Evolutionary conservation across 208 protist species (phyloP).

Genomic region (Strigomonas culicis): DNA sequence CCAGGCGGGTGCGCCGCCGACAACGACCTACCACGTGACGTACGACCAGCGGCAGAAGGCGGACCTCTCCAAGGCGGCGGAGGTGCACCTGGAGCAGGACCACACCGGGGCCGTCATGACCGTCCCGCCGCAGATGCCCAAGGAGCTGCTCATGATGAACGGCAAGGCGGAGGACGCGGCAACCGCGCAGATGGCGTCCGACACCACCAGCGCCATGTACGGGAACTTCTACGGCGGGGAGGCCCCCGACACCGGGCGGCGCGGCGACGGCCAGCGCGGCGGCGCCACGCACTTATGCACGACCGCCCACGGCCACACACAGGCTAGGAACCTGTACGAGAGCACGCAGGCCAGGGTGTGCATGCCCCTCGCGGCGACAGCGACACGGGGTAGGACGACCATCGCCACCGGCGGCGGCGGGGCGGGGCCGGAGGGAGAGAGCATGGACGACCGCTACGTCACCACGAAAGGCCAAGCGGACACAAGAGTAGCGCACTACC

Average conservation of each 20-base stretch:
- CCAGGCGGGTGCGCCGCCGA: neutral
- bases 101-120: neutral
- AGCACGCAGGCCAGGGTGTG: slow-evolving; percentile 21
- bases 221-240: neutral
- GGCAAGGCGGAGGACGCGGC: slow-evolving; percentile 17
- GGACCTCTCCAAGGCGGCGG: neutral
- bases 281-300: slow-evolving; percentile 7
- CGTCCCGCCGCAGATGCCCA: neutral
- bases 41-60: slow-evolving; percentile 6
- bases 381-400: neutral
- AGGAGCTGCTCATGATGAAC: slow-evolving; percentile 15
- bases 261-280: slow-evolving; percentile 3
- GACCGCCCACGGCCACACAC: neutral
- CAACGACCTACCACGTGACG: slow-evolving; percentile 19
- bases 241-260: neutral
- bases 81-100: neutral
- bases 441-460: slow-evolving; percentile 20
- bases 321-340: slow-evolving; percentile 31
- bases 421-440: neutral
- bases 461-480: slow-evolving; percentile 41
- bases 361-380: neutral
- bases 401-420: neutral
- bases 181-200: slow-evolving; percentile 10
- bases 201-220: slow-evolving; percentile 26
- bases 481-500: slow-evolving; percentile 32